Evolutionary conservation across 306 rosid genomes (phyloP).

Genomic region (Trichosanthes cucumerina): DNA sequence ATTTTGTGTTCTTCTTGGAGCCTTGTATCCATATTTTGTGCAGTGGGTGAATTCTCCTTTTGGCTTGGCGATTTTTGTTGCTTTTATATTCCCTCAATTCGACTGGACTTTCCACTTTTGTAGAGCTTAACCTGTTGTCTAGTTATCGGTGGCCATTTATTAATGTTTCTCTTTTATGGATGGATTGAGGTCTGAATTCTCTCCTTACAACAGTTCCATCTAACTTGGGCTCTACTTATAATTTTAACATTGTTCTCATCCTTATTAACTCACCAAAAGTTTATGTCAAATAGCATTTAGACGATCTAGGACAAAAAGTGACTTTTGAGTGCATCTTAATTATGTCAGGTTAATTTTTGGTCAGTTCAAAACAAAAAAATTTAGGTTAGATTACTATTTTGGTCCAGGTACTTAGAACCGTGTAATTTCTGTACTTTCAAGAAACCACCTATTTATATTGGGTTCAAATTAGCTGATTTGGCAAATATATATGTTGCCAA

Average conservation of each 20-base stretch:
- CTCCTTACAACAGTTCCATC: not conserved
- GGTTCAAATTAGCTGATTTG: too few relatives aligned
- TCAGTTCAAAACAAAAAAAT: too few relatives aligned
- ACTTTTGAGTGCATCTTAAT: not conserved
- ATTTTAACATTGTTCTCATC: not conserved
- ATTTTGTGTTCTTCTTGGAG: not conserved
- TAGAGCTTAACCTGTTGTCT: not conserved
- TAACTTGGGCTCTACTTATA: not conserved
- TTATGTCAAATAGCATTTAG: not conserved
- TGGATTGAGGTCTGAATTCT: not conserved
- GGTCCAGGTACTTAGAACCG: too few relatives aligned
- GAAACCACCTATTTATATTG: too few relatives aligned
- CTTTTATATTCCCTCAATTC: not conserved
- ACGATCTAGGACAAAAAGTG: not conserved
- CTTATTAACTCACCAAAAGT: not conserved
- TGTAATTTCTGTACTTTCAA: too few relatives aligned
- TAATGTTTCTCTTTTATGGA: too few relatives aligned
- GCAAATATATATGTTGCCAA: too few relatives aligned
- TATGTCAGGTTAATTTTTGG: too few relatives aligned
- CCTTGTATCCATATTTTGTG: not conserved
- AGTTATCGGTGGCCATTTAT: not conserved
- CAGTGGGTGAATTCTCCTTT: not conserved
- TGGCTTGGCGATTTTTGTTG: too few relatives aligned
- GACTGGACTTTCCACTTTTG: not conserved
- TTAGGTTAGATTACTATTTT: too few relatives aligned